Conservation (phyloP, 306 rosid genomes). For the Benincasa hispida region DNA sequence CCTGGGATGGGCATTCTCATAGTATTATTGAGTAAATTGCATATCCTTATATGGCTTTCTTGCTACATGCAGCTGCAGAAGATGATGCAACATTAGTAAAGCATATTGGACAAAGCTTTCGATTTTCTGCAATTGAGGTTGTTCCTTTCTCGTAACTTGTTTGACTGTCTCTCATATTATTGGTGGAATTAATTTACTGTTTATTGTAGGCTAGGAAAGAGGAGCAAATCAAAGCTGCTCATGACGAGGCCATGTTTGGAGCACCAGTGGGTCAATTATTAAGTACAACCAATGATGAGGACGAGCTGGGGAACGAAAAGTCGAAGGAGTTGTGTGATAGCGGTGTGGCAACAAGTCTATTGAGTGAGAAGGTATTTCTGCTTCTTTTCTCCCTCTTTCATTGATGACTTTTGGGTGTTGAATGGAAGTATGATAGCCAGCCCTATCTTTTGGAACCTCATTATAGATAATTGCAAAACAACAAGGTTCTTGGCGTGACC, state of each 20-base stretch:
- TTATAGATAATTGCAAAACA: constrained; percentile 65
- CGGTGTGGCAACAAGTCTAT: constrained; percentile 41
- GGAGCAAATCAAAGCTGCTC: constrained; percentile 77
- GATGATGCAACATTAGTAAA: constrained; percentile 68
- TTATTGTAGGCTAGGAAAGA: constrained; percentile 54
- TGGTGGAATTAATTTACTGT: background rate
- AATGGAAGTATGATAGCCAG: background rate
- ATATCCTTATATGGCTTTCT: background rate
- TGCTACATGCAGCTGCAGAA: constrained; percentile 56
- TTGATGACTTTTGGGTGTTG: background rate
- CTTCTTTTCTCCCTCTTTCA: background rate
- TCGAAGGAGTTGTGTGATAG: constrained; percentile 24
- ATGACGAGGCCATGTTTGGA: constrained; percentile 92
- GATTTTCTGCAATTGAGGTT: constrained; percentile 79
- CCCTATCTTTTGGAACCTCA: constrained; percentile 1
- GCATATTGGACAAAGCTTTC: constrained; percentile 77
- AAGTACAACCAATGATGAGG: constrained; percentile 29
- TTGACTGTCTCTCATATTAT: background rate
- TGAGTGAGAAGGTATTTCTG: constrained; percentile 61
- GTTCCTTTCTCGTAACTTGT: background rate
- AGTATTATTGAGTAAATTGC: background rate
- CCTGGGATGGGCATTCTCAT: background rate
- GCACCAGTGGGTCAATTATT: constrained; percentile 28
- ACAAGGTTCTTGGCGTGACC: constrained; percentile 91
- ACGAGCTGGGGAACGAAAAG: constrained; percentile 31